phyloP scores from a whole-genome alignment of 371 early-diverging fungal genomes.

The Quaeritorhiza haematococci region DNA sequence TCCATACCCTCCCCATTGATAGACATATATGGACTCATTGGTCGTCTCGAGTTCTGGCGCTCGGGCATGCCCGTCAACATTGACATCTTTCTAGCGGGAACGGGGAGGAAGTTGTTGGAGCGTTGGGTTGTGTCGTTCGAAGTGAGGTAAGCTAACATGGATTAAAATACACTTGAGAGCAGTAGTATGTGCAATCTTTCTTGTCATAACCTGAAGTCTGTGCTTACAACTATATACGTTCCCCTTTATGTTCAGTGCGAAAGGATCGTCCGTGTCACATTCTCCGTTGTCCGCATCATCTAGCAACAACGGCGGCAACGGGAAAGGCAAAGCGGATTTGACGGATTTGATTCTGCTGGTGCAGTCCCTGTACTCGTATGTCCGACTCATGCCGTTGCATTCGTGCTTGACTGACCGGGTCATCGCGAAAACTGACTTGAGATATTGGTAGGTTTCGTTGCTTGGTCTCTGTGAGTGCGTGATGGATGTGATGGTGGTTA shows the following conservation, averaged over 20 bases:
- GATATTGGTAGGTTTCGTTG: constrained; percentile 17
- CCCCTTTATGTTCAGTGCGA: neutral
- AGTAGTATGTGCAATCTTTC: no score
- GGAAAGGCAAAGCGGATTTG: constrained; percentile 16
- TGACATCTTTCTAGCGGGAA: constrained; percentile 19
- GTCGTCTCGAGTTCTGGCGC: constrained; percentile 26
- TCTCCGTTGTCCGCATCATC: neutral
- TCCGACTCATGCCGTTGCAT: constrained; percentile 55
- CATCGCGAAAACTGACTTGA: constrained; percentile 22
- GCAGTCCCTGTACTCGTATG: constrained; percentile 60
- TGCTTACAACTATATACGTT: no score
- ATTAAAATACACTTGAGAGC: no score
- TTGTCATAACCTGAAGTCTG: no score
- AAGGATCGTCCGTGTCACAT: neutral
- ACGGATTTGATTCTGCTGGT: constrained; percentile 53
- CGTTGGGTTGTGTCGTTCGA: constrained; percentile 37
- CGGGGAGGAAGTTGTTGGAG: constrained; percentile 12
- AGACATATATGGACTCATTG: neutral
- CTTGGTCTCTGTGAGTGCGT: no score
- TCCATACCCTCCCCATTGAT: no score
- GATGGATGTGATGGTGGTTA: no score
- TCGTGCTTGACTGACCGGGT: constrained; percentile 26
- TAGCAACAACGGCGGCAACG: neutral
- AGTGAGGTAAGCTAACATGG: no score
- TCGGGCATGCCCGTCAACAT: constrained; percentile 28